A percentile compares a stretch with the other conserved stretches of the same genome.
Evolutionary conservation across 805 yeast genomes (phyloP).

Genomic region (Starmerella stigmatis): DNA sequence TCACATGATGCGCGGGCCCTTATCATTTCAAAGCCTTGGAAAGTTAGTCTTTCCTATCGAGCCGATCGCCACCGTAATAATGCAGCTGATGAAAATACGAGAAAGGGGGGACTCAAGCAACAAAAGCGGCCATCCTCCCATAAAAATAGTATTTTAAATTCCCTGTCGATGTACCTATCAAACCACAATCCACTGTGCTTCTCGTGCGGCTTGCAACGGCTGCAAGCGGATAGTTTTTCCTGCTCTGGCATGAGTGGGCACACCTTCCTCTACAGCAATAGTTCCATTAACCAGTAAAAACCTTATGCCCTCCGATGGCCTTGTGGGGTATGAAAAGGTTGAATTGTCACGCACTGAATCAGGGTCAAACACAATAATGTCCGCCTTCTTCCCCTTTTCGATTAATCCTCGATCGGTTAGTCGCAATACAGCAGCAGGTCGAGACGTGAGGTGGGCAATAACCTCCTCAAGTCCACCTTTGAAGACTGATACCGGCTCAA

Average conservation of each 20-base stretch:
- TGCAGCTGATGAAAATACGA: too few relatives aligned
- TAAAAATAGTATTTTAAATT: background rate
- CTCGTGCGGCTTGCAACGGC: background rate
- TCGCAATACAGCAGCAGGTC: constrained; percentile 13
- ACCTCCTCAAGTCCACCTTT: constrained; percentile 14
- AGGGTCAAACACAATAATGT: constrained; percentile 17
- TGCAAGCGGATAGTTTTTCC: constrained; percentile 1
- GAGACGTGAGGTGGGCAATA: constrained; percentile 14
- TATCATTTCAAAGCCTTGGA: too few relatives aligned
- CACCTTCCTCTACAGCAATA: constrained; percentile 12
- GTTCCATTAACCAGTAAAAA: constrained; percentile 16
- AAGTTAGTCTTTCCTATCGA: too few relatives aligned
- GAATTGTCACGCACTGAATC: constrained; percentile 13
- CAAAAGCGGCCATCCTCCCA: too few relatives aligned
- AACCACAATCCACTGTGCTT: background rate
- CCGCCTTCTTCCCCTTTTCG: constrained; percentile 8
- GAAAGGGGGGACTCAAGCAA: too few relatives aligned
- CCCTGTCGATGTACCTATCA: background rate
- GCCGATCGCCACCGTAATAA: too few relatives aligned
- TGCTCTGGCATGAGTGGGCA: constrained; percentile 14
- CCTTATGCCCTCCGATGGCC: constrained; percentile 8
- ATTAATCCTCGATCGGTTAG: constrained; percentile 14
- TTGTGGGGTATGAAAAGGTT: constrained; percentile 13
- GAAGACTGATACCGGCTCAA: constrained; percentile 12
- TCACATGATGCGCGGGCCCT: too few relatives aligned